Evolutionary conservation across 1,284 basidiomycete genomes (phyloP), one percentile per base, ranked within the genome.

Genomic region (Schizopora paradoxa): DNA sequence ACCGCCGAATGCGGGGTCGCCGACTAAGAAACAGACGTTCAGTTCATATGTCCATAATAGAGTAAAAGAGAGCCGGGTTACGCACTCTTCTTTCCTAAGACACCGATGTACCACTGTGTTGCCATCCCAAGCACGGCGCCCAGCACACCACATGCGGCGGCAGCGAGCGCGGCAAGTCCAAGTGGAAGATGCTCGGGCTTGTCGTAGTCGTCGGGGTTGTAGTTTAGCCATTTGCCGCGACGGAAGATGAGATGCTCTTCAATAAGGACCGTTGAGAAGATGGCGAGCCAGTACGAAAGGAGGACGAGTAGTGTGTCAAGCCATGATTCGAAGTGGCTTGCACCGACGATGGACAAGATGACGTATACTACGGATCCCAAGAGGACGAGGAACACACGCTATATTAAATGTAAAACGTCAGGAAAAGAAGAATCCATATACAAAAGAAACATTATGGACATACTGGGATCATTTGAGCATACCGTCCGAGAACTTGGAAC

Each of bases 231-330:
- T 10, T 51, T 49, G 18, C 58, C 60, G 18, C 51, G 47, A 26
- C 66, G 58, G 60, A 66, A 66, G 48, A 68, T 58, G 46, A 58
- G 54, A 54, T 67, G 65, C 52, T 68, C 66, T 42, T 61, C 56
- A 29, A 62, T 29, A 14, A 67, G 48, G 35, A 67, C 60, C 11
- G 51, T 52, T 13, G 51, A 49, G 56, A 61, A 67, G 47, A 66
- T 62, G 16, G 59, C 60, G 49, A 64, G 58, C 63, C 63, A 65
- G 53, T 66, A 64, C 32, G 51, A 52, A 19, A 63, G 54, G 36
- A 61, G 49, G 16, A 61, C 55, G 36, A 65, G 56, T 18, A 65
- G 56, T 18, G 56, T 60, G 51, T 65, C 61, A 38, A 68, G 61
- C 46, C 58, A 59, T 13, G 49, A 41, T 45, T 66, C 58, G 57